A percentile compares a stretch with the other conserved stretches of the same genome.
These are phyloP conservation scores for Penicillium alfredii DNA, from an alignment of 495 filamentous ascomycete genomes.

Conservation along the genomic window DNA sequence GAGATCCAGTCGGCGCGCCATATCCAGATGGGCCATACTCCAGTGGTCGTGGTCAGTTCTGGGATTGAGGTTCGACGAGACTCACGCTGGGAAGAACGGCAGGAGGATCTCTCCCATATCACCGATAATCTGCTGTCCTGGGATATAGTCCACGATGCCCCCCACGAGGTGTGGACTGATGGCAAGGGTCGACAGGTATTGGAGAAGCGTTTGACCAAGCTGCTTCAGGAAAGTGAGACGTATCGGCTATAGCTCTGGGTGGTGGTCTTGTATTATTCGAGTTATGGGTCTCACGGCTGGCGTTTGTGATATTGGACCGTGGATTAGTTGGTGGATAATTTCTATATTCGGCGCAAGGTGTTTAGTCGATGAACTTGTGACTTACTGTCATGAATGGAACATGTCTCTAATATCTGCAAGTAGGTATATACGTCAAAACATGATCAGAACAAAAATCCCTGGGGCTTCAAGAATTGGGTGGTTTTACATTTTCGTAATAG, in stretches of 20 bases:
- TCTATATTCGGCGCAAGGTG: no score
- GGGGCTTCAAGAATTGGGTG: no score
- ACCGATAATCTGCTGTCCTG: conserved; percentile 72
- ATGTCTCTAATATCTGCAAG: no score
- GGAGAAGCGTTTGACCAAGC: conserved; percentile 58
- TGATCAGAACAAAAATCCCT: no score
- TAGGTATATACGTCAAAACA: no score
- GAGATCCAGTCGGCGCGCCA: conserved; percentile 70
- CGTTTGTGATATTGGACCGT: no score
- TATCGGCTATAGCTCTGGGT: background rate
- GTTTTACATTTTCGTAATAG: no score
- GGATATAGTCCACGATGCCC: conserved; percentile 80
- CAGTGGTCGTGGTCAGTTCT: conserved; percentile 76
- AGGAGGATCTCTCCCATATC: conserved; percentile 73
- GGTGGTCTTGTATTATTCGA: background rate
- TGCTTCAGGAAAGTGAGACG: conserved; percentile 42
- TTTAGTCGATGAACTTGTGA: no score
- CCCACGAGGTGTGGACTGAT: conserved; percentile 80
- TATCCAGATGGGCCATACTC: conserved; percentile 68
- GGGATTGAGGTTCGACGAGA: conserved; percentile 54
- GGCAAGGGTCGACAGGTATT: conserved; percentile 61
- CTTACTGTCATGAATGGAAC: no score
- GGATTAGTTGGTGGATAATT: no score
- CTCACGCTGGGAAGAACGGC: conserved; percentile 67
- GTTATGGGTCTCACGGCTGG: background rate